These are phyloP conservation scores for Monosporascus sp. DNA, from an alignment of 2,329 filamentous ascomycete genomes.

Conservation along the genomic window DNA sequence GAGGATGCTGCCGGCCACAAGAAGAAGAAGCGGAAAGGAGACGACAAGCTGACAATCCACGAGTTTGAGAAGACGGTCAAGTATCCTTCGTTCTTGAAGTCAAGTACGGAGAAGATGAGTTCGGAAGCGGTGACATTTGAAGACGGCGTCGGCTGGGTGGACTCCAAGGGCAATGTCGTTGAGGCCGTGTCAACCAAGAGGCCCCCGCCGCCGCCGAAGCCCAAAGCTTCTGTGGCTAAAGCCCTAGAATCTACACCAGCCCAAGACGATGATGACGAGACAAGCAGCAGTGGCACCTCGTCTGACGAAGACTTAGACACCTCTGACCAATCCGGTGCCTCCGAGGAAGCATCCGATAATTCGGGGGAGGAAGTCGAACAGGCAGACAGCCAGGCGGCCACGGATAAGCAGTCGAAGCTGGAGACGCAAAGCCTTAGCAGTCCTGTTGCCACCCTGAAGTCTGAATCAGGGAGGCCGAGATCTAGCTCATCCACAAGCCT, in stretches of 20 bases:
- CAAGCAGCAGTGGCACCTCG: constrained; percentile 35
- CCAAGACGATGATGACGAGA: constrained; percentile 25
- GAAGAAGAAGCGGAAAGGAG: constrained; percentile 56
- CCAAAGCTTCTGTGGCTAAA: constrained; percentile 10
- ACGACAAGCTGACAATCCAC: constrained; percentile 65
- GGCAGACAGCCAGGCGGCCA: constrained; percentile 1
- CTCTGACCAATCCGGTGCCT: constrained; percentile 22
- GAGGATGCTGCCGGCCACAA: constrained; percentile 39
- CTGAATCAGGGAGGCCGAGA: constrained; percentile 36
- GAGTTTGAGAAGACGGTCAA: constrained; percentile 85
- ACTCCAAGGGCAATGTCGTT: constrained; percentile 70
- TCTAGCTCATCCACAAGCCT: constrained; percentile 47
- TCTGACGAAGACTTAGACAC: constrained; percentile 26
- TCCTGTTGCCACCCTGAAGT: constrained; percentile 18
- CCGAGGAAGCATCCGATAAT: constrained; percentile 20
- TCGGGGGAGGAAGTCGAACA: constrained; percentile 18
- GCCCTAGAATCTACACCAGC: constrained; percentile 11
- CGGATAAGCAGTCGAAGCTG: constrained; percentile 15
- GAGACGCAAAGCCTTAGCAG: constrained; percentile 12
- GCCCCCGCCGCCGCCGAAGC: constrained; percentile 20
- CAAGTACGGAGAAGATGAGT: constrained; percentile 36
- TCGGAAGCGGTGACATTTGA: constrained; percentile 60
- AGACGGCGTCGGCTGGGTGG: constrained; percentile 84
- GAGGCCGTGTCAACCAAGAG: constrained; percentile 48
- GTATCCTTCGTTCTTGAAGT: constrained; percentile 75